Base-by-base conservation (phyloP, 495 filamentous ascomycete genomes). In the Talaromyces stipitatus region DNA sequence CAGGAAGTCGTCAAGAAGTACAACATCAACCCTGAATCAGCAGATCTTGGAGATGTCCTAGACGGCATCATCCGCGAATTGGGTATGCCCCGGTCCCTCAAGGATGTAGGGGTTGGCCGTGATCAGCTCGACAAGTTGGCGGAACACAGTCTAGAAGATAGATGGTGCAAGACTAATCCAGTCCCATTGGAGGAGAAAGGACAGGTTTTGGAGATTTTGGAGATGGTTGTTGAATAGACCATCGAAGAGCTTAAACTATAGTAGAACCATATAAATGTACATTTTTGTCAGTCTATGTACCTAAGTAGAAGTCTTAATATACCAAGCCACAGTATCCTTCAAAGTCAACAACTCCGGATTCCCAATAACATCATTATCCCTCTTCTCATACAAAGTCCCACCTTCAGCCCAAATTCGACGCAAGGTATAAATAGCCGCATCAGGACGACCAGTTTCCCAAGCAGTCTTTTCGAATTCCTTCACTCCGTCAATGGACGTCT, bases 361-460 rank as follows among this genome's bases (percentile, higher is more conserved):
- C 28, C 66, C 71, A 55, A 90, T 73, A 23, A 75, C 54, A 9
- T 72, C 77, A 63, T 90, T 89, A 60, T 87, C 86, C 18, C 83
- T 78, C 69, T 82, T 74, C 8, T 77, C 76, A 65, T 90, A 89
- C 55, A 89, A 62, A 1, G 87, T 89, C 1, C 86, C 82, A 0
- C 87, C 87, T 63, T 87, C 81, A 0, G 81, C 78, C 86, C 86
- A 89, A 45, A 89, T 89, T 23, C 86, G 73, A 50, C 82, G 69
- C 61, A 89, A 69, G 0, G 87, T 87, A 33, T 76, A 67, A 1
- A 64, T 54, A 0, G 81, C 83, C n/a, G 85, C 84, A 20, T 61
- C 27, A 2, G 84, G 82, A 38, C 73, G 68, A 0, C 73, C 72
- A 23, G 72, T 67, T 23, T 75, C 78, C 82, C 82, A 87, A 1